Evolutionary conservation across 129 eudicot genomes (phyloP), one percentile per base, ranked within the genome.

Genomic region (Kitagawia praeruptora): DNA sequence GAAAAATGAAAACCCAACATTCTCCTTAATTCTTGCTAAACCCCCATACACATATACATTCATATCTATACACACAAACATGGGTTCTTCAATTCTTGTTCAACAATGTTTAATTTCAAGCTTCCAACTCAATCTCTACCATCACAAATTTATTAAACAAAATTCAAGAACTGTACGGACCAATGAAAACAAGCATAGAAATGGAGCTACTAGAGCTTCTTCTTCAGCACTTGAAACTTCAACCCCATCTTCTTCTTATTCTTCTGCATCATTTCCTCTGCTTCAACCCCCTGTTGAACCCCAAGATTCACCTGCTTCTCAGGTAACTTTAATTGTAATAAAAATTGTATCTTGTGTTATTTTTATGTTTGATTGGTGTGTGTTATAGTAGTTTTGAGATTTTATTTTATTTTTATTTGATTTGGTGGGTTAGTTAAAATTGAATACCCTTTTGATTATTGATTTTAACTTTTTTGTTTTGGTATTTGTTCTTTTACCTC

Each of bases 301-400:
- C 31, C 80, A 79, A 40, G 78, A 82, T 7, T 83, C 96, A 3
- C 91, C 91, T 76, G 89, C 93, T 87, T 83, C 96, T 56, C 75
- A 90, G 92, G 97, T 92, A 28, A 31, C 41, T 37, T 41, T 66
- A 12, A 1, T 19, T 31, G n/a, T n/a, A 5, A 21, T 39, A 21
- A 56, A 56, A 6, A 2, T 8, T 46, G 70, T 15, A 2, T 49
- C 18, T 12, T 67, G 8, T 37, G 18, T 13, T 73, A 5, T 73
- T 13, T 11, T 8, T 40, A n/a, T 73, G 14, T 0, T 44, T 73
- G 28, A 1, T 4, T 42, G 4, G 9, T 11, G 1, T 41, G 9
- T 73, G 37, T 44, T n/a, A n/a, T n/a, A n/a, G n/a, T n/a, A n/a
- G n/a, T n/a, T 0, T 58, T 42, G 10, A 28, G 48, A n/a, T n/a